Evolutionary conservation across 345 rosid genomes (phyloP).

Genomic region (Lagerstroemia speciosa): DNA sequence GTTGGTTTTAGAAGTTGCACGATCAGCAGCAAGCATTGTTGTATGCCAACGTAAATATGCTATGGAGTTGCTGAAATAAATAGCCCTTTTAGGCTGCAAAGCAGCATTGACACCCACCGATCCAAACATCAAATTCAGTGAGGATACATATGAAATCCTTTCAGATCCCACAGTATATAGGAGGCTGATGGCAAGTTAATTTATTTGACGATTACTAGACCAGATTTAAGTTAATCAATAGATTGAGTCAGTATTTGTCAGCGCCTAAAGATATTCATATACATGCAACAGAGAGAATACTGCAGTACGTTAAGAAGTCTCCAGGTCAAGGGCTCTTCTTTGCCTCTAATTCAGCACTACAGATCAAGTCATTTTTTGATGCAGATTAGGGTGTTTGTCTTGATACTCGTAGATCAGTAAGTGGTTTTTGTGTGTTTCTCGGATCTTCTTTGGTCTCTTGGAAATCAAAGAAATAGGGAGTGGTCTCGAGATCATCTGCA

Average conservation of each 20-base stretch:
- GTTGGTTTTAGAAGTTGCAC: too few species aligned
- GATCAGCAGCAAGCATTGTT: neutral
- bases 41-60: neutral
- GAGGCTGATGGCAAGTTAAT: neutral
- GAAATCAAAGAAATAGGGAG: neutral
- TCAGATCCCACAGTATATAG: neutral
- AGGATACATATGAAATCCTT: neutral
- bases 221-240: neutral
- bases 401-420: neutral
- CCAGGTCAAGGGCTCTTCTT: neutral
- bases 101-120: neutral
- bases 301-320: neutral
- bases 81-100: neutral
- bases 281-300: neutral
- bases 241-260: neutral
- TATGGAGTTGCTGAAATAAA: neutral
- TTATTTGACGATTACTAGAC: neutral
- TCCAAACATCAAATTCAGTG: neutral
- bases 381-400: neutral
- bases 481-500: neutral
- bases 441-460: neutral
- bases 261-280: neutral
- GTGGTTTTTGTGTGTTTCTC: neutral
- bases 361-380: neutral
- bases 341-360: neutral